Evolutionary conservation across 257 asterid species (phyloP), one percentile per base, ranked within the genome.

Genomic region (Salvia hispanica): DNA sequence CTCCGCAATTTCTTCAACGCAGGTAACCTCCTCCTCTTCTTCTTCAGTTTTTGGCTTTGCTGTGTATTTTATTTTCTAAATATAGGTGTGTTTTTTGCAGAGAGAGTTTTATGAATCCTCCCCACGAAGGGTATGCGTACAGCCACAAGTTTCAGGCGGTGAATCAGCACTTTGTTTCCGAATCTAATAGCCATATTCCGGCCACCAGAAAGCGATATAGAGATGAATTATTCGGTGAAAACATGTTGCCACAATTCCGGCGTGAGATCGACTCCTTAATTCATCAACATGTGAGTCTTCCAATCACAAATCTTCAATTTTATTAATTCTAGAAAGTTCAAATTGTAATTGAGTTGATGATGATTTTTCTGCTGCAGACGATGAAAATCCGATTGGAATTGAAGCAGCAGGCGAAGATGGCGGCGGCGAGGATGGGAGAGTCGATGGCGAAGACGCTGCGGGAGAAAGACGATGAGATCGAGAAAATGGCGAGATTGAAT

Each of bases 401-500:
- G 50, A 74, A 72, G n/a, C n/a, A n/a, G n/a, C n/a, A n/a, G n/a
- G n/a, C n/a, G n/a, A n/a, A n/a, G n/a, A n/a, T n/a, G n/a, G n/a
- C n/a, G n/a, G n/a, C n/a, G n/a, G n/a, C n/a, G n/a, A n/a, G n/a
- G n/a, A n/a, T n/a, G n/a, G n/a, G n/a, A n/a, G n/a, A n/a, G n/a
- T n/a, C n/a, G n/a, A n/a, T n/a, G n/a, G n/a, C n/a, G n/a, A n/a
- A n/a, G n/a, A n/a, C n/a, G n/a, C n/a, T n/a, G n/a, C n/a, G n/a
- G 9, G 96, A 79, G 48, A 88, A 81, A n/a, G 93, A 88, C 7
- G 93, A 82, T 0, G 85, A 86, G 33, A 82, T 88, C 12, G 75
- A 77, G 31, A 66, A 59, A 59, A 76, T 88, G 68, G 73, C 74
- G 0, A 84, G 81, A 58, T 25, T 86, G 14, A 86, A 84, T 37